Evolutionary conservation across 2,329 filamentous ascomycete species (phyloP).

Genomic region (Fusarium oligoseptatum): DNA sequence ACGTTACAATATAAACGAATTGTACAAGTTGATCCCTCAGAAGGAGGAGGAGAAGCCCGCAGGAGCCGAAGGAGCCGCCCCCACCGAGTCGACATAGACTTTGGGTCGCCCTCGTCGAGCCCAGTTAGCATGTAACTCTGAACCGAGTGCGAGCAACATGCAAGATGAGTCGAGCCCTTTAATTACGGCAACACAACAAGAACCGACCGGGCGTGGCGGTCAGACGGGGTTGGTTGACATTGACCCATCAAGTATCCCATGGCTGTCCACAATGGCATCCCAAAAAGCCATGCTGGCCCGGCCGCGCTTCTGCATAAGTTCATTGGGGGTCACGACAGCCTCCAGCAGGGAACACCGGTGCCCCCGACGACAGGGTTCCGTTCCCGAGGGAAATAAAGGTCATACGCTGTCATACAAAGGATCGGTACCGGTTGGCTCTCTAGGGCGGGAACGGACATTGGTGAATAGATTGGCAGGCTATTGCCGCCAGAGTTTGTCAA

Average conservation of each 20-base stretch:
- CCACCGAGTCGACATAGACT: slow-evolving; percentile 34
- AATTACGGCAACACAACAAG: slow-evolving; percentile 15
- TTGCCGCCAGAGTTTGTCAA: slow-evolving; percentile 15
- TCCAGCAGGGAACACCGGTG: slow-evolving; percentile 10
- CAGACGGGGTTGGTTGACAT: background rate
- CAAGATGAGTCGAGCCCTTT: slow-evolving; percentile 15
- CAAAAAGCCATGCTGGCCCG: background rate
- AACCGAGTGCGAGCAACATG: slow-evolving; percentile 9
- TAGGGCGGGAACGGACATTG: slow-evolving; percentile 16
- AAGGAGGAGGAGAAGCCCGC: slow-evolving; percentile 34
- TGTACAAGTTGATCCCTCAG: slow-evolving; percentile 64
- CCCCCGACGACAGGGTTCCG: slow-evolving; percentile 22
- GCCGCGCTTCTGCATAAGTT: slow-evolving; percentile 12
- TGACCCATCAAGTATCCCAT: background rate
- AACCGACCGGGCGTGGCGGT: slow-evolving; percentile 8
- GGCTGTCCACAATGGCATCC: slow-evolving; percentile 9
- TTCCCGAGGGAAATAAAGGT: slow-evolving; percentile 19
- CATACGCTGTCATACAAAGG: slow-evolving; percentile 14
- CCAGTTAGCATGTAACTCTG: slow-evolving; percentile 23
- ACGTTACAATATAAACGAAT: slow-evolving; percentile 82
- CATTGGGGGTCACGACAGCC: slow-evolving; percentile 18
- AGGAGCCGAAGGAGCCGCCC: slow-evolving; percentile 26
- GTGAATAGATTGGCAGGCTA: slow-evolving; percentile 20
- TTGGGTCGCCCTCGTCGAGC: slow-evolving; percentile 13
- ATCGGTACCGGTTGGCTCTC: slow-evolving; percentile 9